Base-by-base conservation (phyloP, 495 filamentous ascomycete genomes). In the Talaromyces trachyspermus region DNA sequence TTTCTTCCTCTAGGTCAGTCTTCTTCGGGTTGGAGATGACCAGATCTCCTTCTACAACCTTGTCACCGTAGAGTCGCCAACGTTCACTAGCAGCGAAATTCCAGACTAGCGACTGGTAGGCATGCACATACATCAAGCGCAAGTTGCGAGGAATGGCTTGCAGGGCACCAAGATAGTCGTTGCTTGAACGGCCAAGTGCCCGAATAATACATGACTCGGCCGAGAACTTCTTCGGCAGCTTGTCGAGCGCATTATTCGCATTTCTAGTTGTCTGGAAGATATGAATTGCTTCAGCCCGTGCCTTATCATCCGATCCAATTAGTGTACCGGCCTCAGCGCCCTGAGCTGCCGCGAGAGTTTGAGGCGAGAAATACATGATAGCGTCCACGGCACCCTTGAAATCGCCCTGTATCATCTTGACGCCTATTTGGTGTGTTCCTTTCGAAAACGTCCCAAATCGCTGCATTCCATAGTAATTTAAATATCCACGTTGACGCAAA, bases 391-490 rank as follows among this genome's bases (percentile, higher is more conserved):
- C 89, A 23, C 77, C 85, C 60, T 88, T 74, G 56, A 85, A 89
- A 52, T 95, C 79, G 10, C 75, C 79, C 54, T 86, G 76, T 1
- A 98, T 77, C 44, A 98, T 85, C 58, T 85, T 85, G 57, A 86
- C 72, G 26, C 92, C 92, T 10, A 95, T 63, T 1, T 77, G 75
- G 52, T 95, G 85, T 1, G 92, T 97, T 4, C 87, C 80, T 4
- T 83, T 84, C 3, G 76, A 63, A 62, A 89, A 90, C 3, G 87
- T 85, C 19, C 92, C 92, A 54, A 98, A 98, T 10, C 92, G 81
- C 65, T 98, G 92, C 2, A 96, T 77, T 11, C 92, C 92, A 50
- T 85, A 98, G 69, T 97, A 97, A 62, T 98, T 97, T 62, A 97
- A 80, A 66, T 95, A 98, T 0, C 92, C 92, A 11, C 78, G 68